These are phyloP conservation scores for Lyophyllum semitale DNA, from an alignment of 768 basidiomycete species.

Conservation along the genomic window DNA sequence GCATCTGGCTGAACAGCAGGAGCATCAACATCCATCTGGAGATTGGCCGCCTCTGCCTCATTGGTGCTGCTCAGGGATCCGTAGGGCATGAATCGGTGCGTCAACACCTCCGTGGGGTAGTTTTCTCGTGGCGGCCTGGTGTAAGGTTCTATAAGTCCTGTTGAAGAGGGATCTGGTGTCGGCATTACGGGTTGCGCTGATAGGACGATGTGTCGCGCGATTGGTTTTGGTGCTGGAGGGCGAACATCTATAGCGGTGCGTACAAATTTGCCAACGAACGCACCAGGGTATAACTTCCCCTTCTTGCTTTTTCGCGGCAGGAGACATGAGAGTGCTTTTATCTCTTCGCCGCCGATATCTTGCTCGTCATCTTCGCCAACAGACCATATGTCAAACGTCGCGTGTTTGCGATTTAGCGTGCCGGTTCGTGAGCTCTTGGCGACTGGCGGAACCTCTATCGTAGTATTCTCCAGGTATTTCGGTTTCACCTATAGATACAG, in stretches of 20 bases:
- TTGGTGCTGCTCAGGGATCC: conserved; percentile 42
- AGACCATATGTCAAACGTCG: conserved; percentile 68
- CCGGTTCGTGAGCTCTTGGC: conserved; percentile 47
- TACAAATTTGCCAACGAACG: conserved; percentile 1
- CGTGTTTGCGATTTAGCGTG: conserved; percentile 51
- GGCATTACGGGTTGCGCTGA: conserved; percentile 48
- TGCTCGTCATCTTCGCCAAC: conserved; percentile 44
- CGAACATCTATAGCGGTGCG: not conserved
- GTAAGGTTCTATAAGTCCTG: conserved; percentile 26
- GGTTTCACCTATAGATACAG: conserved; percentile 54
- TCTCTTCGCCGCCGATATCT: conserved; percentile 60
- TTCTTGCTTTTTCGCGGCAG: conserved; percentile 63
- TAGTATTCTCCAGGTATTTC: conserved; percentile 57
- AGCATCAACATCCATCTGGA: conserved; percentile 22
- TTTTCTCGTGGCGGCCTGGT: conserved; percentile 57
- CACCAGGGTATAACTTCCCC: conserved; percentile 62
- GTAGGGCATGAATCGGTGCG: conserved; percentile 63
- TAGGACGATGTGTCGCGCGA: conserved; percentile 60
- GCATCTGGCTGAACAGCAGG: not conserved
- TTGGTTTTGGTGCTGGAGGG: conserved; percentile 55
- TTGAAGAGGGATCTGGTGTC: conserved; percentile 22
- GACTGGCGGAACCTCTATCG: conserved; percentile 45
- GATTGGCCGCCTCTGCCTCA: conserved; percentile 22
- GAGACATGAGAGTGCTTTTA: conserved; percentile 60
- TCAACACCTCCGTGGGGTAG: conserved; percentile 63